phyloP scores from a whole-genome alignment of 345 rosid genomes.

The sweet orange (Citrus sinensis) region DNA sequence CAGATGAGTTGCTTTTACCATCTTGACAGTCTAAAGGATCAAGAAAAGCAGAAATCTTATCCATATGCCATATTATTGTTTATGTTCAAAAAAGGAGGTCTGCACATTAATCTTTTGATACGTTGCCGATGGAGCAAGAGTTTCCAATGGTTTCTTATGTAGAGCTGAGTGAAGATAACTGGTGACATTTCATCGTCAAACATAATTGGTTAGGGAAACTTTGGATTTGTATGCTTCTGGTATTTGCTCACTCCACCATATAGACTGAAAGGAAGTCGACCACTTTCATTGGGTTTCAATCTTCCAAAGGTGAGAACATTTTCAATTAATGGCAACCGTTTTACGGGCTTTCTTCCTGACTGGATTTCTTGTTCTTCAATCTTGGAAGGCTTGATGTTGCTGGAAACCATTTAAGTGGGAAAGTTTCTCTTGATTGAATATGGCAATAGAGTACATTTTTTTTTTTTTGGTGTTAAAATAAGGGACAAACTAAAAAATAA shows the following conservation, averaged over 20 bases:
- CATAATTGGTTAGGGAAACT: background rate
- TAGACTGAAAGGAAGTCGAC: background rate
- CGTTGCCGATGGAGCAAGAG: background rate
- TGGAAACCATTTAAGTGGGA: background rate
- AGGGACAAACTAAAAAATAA: too few relatives aligned
- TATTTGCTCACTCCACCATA: too few relatives aligned
- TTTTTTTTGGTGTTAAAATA: too few relatives aligned
- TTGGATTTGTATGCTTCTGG: background rate
- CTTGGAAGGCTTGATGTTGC: fast-evolving
- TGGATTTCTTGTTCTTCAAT: slow-evolving; percentile 22
- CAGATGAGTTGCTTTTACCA: slow-evolving; percentile 7
- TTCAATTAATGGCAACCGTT: background rate
- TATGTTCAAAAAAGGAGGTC: background rate
- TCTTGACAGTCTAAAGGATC: background rate
- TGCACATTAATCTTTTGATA: too few relatives aligned
- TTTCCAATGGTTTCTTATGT: background rate
- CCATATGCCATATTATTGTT: background rate
- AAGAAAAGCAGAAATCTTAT: background rate
- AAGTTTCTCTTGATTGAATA: background rate
- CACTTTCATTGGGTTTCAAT: background rate
- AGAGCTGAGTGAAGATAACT: background rate
- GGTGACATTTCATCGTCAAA: background rate
- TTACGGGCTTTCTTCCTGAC: slow-evolving; percentile 12
- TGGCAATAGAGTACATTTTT: background rate
- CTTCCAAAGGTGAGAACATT: background rate